Conservation (phyloP, 495 filamentous ascomycete genomes). For the Lineolata rhizophorae region DNA sequence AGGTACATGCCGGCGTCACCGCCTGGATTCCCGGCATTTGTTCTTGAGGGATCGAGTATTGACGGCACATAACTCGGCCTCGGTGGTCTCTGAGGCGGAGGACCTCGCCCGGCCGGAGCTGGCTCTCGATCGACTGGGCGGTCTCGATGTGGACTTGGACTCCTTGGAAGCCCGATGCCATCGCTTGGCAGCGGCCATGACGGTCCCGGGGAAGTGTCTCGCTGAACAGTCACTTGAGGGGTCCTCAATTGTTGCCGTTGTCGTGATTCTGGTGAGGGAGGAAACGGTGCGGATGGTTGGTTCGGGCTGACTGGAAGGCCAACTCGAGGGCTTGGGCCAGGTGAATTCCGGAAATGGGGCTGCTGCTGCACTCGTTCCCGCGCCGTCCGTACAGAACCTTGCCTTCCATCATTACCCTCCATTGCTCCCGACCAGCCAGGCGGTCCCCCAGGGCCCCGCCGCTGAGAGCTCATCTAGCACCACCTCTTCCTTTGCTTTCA, state of each 20-base stretch:
- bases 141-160: too few relatives aligned
- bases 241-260: not conserved
- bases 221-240: not conserved
- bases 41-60: constrained; percentile 26
- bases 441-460: too few relatives aligned
- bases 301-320: constrained; percentile 9
- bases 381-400: constrained; percentile 11
- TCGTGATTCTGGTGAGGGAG: not conserved
- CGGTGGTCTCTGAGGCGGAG: constrained; percentile 44
- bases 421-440: too few relatives aligned
- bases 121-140: too few relatives aligned
- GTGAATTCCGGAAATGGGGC: constrained; percentile 2
- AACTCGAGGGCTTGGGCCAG: constrained; percentile 6
- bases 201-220: constrained; percentile 7
- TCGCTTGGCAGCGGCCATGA: constrained; percentile 11
- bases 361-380: constrained; percentile 8
- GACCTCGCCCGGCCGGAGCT: constrained; percentile 15
- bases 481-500: too few relatives aligned
- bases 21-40: constrained; percentile 18
- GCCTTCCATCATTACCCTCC: too few relatives aligned
- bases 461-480: too few relatives aligned
- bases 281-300: constrained; percentile 1
- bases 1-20: constrained; percentile 25
- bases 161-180: not conserved
- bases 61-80: constrained; percentile 37